A percentile compares a stretch with the other conserved stretches of the same genome.
Conservation (phyloP, 768 basidiomycete genomes). For the Phylloporus sp. region DNA sequence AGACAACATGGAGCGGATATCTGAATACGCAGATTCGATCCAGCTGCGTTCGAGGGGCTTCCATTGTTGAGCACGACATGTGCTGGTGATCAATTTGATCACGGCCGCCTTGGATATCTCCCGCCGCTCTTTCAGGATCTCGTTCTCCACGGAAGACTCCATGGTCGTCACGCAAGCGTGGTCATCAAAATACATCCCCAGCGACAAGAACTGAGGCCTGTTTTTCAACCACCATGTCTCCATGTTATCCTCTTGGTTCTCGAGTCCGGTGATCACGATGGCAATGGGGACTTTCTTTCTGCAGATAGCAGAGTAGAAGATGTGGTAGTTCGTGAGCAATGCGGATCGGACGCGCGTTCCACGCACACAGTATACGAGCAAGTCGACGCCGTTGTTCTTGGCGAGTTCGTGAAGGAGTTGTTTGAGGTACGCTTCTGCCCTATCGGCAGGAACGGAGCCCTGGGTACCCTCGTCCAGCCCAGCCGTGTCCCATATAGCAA, state of each 20-base stretch:
- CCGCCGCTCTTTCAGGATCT: constrained; percentile 14
- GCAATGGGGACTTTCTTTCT: constrained; percentile 35
- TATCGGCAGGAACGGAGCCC: constrained; percentile 27
- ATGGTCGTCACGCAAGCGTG: constrained; percentile 34
- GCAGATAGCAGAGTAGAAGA: constrained; percentile 40
- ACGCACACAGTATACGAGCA: constrained; percentile 39
- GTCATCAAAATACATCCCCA: constrained; percentile 25
- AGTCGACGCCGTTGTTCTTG: constrained; percentile 33
- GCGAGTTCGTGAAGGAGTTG: constrained; percentile 33
- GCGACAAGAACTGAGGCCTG: constrained; percentile 15
- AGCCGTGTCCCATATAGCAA: constrained; percentile 32
- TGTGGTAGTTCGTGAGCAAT: constrained; percentile 34
- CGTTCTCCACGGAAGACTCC: constrained; percentile 8
- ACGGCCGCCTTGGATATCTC: constrained; percentile 23
- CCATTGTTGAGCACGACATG: constrained; percentile 24
- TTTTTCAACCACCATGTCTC: constrained; percentile 32
- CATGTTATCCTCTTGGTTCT: constrained; percentile 32
- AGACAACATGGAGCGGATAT: constrained; percentile 23
- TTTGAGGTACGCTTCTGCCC: constrained; percentile 29
- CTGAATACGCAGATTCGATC: constrained; percentile 23
- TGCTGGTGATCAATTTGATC: constrained; percentile 15
- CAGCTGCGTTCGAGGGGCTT: constrained; percentile 25
- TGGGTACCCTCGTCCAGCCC: constrained; percentile 28
- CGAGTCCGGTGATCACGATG: constrained; percentile 40
- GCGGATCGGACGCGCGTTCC: constrained; percentile 35